Evolutionary conservation across 306 rosid genomes (phyloP).

Genomic region (Cicer arietinum): DNA sequence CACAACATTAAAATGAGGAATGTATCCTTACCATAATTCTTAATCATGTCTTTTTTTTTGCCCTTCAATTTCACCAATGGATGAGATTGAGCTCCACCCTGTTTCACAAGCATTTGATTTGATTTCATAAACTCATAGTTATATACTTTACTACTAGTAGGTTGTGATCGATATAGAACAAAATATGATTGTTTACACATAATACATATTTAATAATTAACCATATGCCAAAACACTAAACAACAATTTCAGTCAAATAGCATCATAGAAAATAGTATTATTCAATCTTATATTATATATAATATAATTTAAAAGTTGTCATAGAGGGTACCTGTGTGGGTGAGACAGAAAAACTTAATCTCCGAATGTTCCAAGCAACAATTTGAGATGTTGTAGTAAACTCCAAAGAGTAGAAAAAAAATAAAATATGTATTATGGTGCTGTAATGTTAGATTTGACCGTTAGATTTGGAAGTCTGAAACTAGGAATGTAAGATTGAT

Average conservation of each 20-base stretch:
- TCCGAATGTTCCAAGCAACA: neutral
- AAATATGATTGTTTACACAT: neutral
- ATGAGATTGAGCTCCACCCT: slow-evolving; percentile 21
- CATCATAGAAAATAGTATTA: neutral
- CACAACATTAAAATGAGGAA: neutral
- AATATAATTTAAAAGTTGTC: neutral
- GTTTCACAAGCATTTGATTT: neutral
- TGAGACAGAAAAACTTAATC: neutral
- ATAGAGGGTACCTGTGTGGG: neutral
- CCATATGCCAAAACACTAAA: slow-evolving; percentile 13
- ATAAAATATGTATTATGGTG: neutral
- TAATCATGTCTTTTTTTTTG: slow-evolving; percentile 63
- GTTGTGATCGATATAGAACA: neutral
- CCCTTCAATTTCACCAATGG: slow-evolving; percentile 50
- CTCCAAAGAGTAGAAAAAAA: neutral
- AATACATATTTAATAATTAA: neutral
- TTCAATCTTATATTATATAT: neutral
- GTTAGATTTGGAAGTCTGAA: slow-evolving; percentile 31
- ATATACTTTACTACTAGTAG: neutral
- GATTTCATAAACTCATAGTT: neutral
- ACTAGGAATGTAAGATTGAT: slow-evolving; percentile 33
- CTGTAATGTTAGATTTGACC: slow-evolving; percentile 31
- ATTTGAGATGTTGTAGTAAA: neutral
- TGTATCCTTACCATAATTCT: slow-evolving; percentile 41
- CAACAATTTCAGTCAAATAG: slow-evolving; percentile 12